phyloP scores from a whole-genome alignment of 306 rosid species.

The Prunus armeniaca region DNA sequence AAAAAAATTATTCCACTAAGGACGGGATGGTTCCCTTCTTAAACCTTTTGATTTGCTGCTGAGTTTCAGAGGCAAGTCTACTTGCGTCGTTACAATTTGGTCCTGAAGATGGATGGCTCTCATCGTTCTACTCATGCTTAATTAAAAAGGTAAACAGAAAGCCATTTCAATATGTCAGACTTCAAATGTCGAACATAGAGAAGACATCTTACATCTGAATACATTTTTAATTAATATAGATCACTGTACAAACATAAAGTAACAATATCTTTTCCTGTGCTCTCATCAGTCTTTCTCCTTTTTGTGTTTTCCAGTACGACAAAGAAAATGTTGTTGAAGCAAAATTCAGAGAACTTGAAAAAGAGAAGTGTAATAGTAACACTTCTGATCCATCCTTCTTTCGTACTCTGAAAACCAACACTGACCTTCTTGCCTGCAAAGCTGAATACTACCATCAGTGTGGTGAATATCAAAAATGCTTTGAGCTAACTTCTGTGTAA shows the following conservation, averaged over 20 bases:
- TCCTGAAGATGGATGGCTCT: slow-evolving; percentile 93
- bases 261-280: background rate
- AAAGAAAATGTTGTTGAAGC: slow-evolving; percentile 79
- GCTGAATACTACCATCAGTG: slow-evolving; percentile 96
- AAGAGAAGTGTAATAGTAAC: slow-evolving; percentile 61
- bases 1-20: background rate
- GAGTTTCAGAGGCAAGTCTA: slow-evolving; percentile 66
- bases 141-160: slow-evolving; percentile 69
- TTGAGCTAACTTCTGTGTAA: slow-evolving; percentile 85
- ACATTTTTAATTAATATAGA: background rate
- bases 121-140: slow-evolving; percentile 84
- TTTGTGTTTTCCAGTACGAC: slow-evolving; percentile 58
- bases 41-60: slow-evolving; percentile 22
- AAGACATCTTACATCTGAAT: slow-evolving; percentile 3
- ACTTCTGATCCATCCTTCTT: slow-evolving; percentile 59
- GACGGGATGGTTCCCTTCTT: slow-evolving; percentile 1
- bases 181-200: slow-evolving; percentile 8
- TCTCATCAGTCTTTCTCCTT: slow-evolving; percentile 20
- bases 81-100: slow-evolving; percentile 84
- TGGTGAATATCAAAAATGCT: slow-evolving; percentile 97
- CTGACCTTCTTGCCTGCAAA: slow-evolving; percentile 91
- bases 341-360: slow-evolving; percentile 81
- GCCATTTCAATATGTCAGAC: slow-evolving; percentile 16
- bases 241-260: background rate
- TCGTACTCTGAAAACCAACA: slow-evolving; percentile 67